Conservation (phyloP, 2,329 filamentous ascomycete species). For the Penicillium sp. region DNA sequence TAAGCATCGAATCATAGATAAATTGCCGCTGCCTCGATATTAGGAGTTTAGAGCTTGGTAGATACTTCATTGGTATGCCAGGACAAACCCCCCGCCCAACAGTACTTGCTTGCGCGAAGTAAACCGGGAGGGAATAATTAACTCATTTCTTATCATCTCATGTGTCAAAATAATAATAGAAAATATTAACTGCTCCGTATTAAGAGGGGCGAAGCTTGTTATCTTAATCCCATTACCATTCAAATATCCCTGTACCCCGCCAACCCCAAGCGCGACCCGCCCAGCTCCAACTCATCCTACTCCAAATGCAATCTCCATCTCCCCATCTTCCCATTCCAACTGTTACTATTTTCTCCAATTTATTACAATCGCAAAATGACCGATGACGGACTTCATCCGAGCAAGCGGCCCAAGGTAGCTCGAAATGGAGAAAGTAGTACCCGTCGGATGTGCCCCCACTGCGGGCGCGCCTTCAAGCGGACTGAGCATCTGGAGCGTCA, state of each 20-base stretch:
- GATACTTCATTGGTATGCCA: no score
- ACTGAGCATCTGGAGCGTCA: constrained; percentile 14
- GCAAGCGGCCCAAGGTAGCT: not conserved
- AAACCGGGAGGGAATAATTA: no score
- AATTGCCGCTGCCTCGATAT: no score
- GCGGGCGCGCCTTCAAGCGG: constrained; percentile 8
- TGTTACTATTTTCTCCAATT: not conserved
- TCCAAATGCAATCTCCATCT: not conserved
- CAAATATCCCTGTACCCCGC: not conserved
- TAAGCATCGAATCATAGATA: no score
- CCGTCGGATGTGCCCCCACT: constrained; percentile 4
- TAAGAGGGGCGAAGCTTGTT: not conserved
- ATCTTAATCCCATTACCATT: not conserved
- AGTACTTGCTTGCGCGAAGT: no score
- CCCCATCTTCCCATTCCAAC: not conserved
- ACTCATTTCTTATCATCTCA: no score
- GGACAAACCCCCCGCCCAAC: no score
- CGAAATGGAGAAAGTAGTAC: not conserved
- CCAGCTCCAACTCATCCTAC: not conserved
- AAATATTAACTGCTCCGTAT: no score
- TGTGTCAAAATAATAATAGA: no score
- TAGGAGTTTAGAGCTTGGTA: no score
- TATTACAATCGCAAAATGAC: not conserved
- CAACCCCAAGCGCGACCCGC: not conserved
- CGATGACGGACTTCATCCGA: not conserved